These are phyloP conservation scores for Acacia melanoxylon DNA, from an alignment of 306 rosid genomes.

Conservation along the genomic window DNA sequence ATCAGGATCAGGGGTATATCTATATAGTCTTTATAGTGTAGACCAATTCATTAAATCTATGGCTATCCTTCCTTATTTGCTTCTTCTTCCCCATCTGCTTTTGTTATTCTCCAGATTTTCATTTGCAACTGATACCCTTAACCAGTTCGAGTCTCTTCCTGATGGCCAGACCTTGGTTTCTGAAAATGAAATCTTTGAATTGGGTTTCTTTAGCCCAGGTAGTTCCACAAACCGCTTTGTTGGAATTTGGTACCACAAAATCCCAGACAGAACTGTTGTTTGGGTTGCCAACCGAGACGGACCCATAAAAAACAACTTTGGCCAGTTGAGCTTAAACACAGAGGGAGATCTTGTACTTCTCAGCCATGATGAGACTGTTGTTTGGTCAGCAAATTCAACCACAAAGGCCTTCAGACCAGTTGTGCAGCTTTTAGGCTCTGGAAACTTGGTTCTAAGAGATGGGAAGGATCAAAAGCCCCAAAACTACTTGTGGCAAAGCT, in stretches of 20 bases:
- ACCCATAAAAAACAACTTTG: conserved; percentile 36
- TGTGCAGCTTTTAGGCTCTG: conserved; percentile 34
- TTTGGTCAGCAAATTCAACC: conserved; percentile 37
- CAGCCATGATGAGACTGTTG: conserved; percentile 4
- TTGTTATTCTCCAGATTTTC: background rate
- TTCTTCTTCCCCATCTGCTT: background rate
- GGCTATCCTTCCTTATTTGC: background rate
- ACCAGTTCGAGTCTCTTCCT: background rate
- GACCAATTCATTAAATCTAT: background rate
- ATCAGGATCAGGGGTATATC: background rate
- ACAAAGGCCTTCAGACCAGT: background rate
- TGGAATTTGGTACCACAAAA: conserved; percentile 55
- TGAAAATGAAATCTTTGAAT: conserved; percentile 1
- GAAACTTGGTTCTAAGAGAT: conserved; percentile 44
- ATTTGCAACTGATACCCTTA: background rate
- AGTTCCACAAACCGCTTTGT: conserved; percentile 29
- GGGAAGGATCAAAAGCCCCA: conserved; percentile 3
- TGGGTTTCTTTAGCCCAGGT: conserved; percentile 10
- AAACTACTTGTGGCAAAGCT: conserved; percentile 43
- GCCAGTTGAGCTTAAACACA: conserved; percentile 32
- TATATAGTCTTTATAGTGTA: background rate
- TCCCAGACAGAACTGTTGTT: conserved; percentile 33
- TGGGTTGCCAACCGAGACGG: conserved; percentile 57
- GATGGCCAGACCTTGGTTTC: background rate
- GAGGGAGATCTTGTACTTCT: conserved; percentile 29